Base-by-base conservation (phyloP, 768 basidiomycete genomes). In the Fomitopsis serialis region DNA sequence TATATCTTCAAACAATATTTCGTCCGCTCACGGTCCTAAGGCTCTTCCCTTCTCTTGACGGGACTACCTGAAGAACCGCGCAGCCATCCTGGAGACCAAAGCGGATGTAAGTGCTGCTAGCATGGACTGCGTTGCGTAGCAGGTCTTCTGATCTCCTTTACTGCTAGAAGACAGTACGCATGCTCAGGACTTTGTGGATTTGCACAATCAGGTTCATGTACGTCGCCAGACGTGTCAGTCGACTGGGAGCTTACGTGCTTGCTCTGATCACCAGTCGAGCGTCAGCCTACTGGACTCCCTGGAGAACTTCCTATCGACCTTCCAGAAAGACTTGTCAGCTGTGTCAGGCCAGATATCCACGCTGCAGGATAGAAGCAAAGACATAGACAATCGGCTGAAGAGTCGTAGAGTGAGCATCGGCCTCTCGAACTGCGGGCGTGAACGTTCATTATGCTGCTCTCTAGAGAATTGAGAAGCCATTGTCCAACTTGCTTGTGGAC, bases 261-360 rank as follows among this genome's bases (percentile, higher is more conserved):
- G 15, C 37, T 40, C 7, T 40, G 15, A 40, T 19, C 17, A 24
- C 8, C 66, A 99, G 96, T 87, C 91, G 15, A 96, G 95, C 63
- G 79, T 90, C 13, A 78, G 77, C 54, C 79, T 98, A 19, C 76
- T 99, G 50, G 86, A 92, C 63, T 92, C 92, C 1, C 78, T 99
- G 2, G 87, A 97, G 59, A 78, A 84, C 1, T 98, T 98, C 68
- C 78, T 99, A 11, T 93, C 92, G 2, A 97, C 91, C 0, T 99
- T 99, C 64, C 96, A 98, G 69, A 87, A 78, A 61, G 96, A 99
- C 68, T 77, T 99, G 21, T 89, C 92, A 5, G 86, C 87, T 1
- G 97, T 98, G 10, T 98, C 97, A 2, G 91, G 93, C 2, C 95
- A 99, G 67, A 96, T 99, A 66, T 89, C 92, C 1, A 92, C 98